Conservation (phyloP, 2,329 filamentous ascomycete species). For the Hymenoscyphus salicellus region DNA sequence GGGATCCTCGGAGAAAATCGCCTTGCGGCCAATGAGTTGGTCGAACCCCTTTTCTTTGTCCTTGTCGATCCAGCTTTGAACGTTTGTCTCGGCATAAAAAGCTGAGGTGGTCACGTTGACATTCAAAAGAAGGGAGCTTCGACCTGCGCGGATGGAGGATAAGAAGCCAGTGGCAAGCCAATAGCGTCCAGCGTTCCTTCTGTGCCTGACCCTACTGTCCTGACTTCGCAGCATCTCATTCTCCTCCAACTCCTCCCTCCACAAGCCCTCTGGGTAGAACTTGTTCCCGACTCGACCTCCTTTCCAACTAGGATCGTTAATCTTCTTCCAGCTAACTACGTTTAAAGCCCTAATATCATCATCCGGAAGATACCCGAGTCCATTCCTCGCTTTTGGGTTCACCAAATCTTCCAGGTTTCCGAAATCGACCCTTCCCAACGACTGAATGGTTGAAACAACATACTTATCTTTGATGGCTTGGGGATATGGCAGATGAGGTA, state of each 20-base stretch:
- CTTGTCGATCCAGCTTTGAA: not conserved
- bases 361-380: not conserved
- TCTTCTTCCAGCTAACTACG: constrained; percentile 16
- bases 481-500: not conserved
- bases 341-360: constrained; percentile 13
- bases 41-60: not conserved
- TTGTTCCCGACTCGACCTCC: constrained; percentile 14
- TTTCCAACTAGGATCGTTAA: not conserved
- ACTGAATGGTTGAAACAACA: not conserved
- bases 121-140: constrained; percentile 16
- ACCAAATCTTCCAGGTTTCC: not conserved
- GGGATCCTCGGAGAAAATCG: not conserved
- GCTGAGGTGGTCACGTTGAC: constrained; percentile 17
- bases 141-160: constrained; percentile 18
- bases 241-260: not conserved
- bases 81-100: constrained; percentile 9
- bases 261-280: constrained; percentile 8
- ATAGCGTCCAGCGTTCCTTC: not conserved
- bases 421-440: not conserved
- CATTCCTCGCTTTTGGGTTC: not conserved
- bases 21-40: not conserved
- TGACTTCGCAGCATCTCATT: too few species aligned
- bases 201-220: not conserved
- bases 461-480: not conserved
- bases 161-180: constrained; percentile 14